Conservation (phyloP, 1,139 yeast species). For the Debaryomycetaceae sp. region DNA sequence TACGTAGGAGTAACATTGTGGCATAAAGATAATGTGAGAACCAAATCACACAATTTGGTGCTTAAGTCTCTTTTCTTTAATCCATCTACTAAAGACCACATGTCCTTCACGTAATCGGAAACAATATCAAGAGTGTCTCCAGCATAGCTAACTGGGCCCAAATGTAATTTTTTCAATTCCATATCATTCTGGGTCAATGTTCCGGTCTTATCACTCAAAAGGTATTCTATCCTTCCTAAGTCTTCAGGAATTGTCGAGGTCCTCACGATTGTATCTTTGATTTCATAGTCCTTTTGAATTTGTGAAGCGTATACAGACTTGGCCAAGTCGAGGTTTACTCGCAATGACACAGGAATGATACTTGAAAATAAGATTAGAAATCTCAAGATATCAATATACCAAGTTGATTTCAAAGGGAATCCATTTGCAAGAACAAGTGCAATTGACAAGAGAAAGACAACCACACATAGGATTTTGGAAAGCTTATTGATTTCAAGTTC, state of each 20-base stretch:
- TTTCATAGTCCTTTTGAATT: slow-evolving; percentile 80
- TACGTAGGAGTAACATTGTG: slow-evolving; percentile 77
- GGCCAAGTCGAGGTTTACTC: slow-evolving; percentile 93
- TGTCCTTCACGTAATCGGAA: slow-evolving; percentile 54
- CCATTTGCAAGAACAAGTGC: slow-evolving; percentile 80
- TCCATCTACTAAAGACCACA: slow-evolving; percentile 18
- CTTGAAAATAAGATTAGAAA: slow-evolving; percentile 89
- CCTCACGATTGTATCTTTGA: slow-evolving; percentile 86
- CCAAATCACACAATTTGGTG: slow-evolving; percentile 71
- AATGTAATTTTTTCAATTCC: slow-evolving; percentile 90
- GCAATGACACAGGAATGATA: slow-evolving; percentile 90
- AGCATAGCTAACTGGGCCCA: slow-evolving; percentile 90
- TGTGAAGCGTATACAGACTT: slow-evolving; percentile 95
- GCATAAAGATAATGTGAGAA: slow-evolving; percentile 81
- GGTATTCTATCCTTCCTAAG: slow-evolving; percentile 89
- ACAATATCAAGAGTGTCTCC: slow-evolving; percentile 92
- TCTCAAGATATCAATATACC: slow-evolving; percentile 91
- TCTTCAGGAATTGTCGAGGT: slow-evolving; percentile 98
- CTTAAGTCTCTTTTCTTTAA: slow-evolving; percentile 56
- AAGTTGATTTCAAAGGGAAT: slow-evolving; percentile 53
- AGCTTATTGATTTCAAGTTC: slow-evolving; percentile 88
- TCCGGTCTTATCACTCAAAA: slow-evolving; percentile 93
- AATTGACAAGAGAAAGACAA: slow-evolving; percentile 77
- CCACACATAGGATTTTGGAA: slow-evolving; percentile 82
- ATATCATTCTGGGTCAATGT: slow-evolving; percentile 97